Base-by-base conservation (phyloP, 208 protist species). In the Crithidia fasciculata region DNA sequence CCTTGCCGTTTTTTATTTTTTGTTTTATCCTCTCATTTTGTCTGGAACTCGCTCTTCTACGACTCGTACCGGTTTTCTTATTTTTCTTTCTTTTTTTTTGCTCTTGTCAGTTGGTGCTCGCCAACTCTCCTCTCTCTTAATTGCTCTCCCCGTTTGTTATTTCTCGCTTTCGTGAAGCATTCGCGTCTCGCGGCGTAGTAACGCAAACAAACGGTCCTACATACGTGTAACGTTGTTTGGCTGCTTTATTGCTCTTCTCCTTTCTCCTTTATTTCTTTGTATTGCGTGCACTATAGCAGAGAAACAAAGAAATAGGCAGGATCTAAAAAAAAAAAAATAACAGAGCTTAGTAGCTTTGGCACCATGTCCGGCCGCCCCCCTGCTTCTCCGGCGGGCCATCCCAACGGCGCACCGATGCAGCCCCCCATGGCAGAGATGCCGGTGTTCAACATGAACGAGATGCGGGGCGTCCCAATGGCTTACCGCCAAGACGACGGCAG, bases 401-500 rank as follows among this genome's bases (percentile, higher is more conserved):
- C 28, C 28, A 28, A 28, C 28, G 28, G 28, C 28, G 28, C 65
- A 10, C 28, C 12, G 44, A 9, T 19, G 55, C 66, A 44, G 54
- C 53, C 41, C 55, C 19, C 67, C 16, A 40, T 44, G 43, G 44
- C 18, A 8, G 45, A 37, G 7, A 13, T n/a, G 19, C 43, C 45
- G 3, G n/a, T 52, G 44, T 28, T 15, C 43, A n/a, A 10, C 5
- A 37, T 41, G 0, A 55, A 45, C 37, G 57, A 72, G 13, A 7
- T 72, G 6, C 68, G 61, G 1, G 68, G 68, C 16, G 68, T 72
- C 36, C 68, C 57, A 2, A 72, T 72, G 12, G 56, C 58, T 7
- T 72, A 72, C 39, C 68, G 57, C 10, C 57, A 58, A 47, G 37
- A 44, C 19, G 57, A 72, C 37, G 68, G 68, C 57, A 72, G 56